phyloP scores from a whole-genome alignment of 225 moss, liverwort and hornwort species.

The Pseudisothecium myosuroides region DNA sequence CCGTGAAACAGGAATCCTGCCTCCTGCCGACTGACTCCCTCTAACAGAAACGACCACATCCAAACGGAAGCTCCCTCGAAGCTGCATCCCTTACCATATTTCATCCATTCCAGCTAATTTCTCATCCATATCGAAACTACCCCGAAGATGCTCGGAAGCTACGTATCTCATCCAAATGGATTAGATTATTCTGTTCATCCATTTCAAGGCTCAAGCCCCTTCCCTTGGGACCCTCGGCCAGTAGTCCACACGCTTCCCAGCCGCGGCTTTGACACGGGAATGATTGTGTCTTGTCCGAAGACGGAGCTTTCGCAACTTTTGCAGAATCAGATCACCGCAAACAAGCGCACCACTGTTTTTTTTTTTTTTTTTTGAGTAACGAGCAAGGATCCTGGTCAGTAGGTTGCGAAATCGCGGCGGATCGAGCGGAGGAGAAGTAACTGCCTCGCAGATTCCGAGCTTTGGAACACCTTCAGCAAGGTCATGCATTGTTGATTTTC shows the following conservation, averaged over 20 bases:
- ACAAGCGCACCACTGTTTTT: neutral
- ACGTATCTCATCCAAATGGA: neutral
- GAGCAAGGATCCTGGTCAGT: neutral
- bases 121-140: neutral
- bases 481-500: neutral
- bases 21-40: neutral
- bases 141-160: neutral
- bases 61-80: neutral
- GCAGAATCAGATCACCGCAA: neutral
- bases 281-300: neutral
- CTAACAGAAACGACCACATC: neutral
- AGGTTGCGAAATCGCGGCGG: neutral
- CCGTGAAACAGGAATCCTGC: neutral
- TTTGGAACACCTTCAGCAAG: neutral
- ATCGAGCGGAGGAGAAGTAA: neutral
- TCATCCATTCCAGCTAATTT: neutral
- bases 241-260: neutral
- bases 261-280: neutral
- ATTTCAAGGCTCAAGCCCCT: neutral
- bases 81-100: neutral
- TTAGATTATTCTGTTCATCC: neutral
- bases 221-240: neutral
- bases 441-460: neutral
- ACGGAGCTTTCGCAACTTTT: neutral
- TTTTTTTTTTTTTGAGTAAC: neutral